phyloP scores from a whole-genome alignment of 108 stramenopile genomes.

The Bacterosira constricta region DNA sequence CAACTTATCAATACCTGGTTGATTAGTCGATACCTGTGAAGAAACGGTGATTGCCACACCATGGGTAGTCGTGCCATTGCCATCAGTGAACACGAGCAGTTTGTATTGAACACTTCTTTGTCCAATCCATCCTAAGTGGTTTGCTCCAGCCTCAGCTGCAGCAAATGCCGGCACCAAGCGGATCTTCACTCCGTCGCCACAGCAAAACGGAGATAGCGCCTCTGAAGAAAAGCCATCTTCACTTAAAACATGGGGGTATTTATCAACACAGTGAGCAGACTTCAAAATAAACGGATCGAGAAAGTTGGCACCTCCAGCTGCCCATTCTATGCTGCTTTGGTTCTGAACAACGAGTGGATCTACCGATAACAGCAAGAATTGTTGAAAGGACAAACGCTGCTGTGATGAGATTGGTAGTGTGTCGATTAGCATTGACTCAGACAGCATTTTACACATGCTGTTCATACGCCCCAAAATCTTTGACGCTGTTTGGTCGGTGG shows the following conservation, averaged over 20 bases:
- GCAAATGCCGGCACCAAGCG: constrained; percentile 11
- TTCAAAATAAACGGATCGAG: constrained; percentile 9
- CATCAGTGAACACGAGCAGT: constrained; percentile 33
- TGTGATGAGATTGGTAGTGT: no score
- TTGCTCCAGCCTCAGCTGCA: not conserved
- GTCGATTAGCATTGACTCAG: no score
- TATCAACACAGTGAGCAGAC: constrained; percentile 14
- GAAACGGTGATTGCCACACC: constrained; percentile 34
- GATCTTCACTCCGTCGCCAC: constrained; percentile 4
- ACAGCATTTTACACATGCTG: no score
- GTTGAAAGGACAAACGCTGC: no score
- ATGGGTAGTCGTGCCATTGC: not conserved
- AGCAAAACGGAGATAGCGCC: constrained; percentile 20
- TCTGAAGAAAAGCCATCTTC: not conserved
- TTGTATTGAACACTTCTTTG: not conserved
- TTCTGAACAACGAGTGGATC: no score
- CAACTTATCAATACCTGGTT: not conserved
- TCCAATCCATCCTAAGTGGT: not conserved
- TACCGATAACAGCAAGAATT: no score
- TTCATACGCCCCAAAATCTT: no score
- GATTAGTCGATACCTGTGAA: constrained; percentile 1
- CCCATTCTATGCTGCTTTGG: no score
- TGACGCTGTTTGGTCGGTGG: no score
- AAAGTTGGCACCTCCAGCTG: not conserved
- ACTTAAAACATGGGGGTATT: not conserved